phyloP scores from a whole-genome alignment of 306 rosid species.

The Citrullus mucosospermus region DNA sequence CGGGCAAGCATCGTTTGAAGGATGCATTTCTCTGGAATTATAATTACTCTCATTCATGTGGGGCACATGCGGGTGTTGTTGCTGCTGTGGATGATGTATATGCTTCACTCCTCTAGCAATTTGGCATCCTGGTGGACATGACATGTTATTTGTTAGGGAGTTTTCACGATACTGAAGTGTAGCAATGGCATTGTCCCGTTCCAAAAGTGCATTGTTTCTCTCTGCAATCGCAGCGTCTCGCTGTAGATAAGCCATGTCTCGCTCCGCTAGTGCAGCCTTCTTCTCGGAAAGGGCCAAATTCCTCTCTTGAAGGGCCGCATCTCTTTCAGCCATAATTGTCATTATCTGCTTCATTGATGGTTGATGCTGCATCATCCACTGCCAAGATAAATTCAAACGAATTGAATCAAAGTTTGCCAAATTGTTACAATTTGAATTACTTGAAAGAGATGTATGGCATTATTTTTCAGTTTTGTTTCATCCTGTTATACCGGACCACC shows the following conservation, averaged over 20 bases:
- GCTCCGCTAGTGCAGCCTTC: conserved; percentile 76
- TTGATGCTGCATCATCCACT: conserved; percentile 98
- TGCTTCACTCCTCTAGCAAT: conserved; percentile 95
- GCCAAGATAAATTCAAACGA: conserved; percentile 13
- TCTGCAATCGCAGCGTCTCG: conserved; percentile 85
- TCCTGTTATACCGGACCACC: conserved; percentile 64
- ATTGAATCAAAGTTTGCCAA: not conserved
- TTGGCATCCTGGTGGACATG: conserved; percentile 97
- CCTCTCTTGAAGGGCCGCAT: conserved; percentile 85
- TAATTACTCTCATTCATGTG: conserved; percentile 61
- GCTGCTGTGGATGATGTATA: conserved; percentile 60
- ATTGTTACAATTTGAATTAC: not conserved
- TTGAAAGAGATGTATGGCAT: not conserved
- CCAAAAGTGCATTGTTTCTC: conserved; percentile 65
- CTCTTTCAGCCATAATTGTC: conserved; percentile 87
- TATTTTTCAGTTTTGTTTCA: not conserved
- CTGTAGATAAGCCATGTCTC: conserved; percentile 84
- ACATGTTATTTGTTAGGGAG: conserved; percentile 35
- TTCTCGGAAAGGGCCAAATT: conserved; percentile 88
- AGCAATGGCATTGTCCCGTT: conserved; percentile 82
- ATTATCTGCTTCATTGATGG: conserved; percentile 96
- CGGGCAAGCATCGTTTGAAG: conserved; percentile 38
- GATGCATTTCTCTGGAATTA: conserved; percentile 45
- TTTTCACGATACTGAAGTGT: conserved; percentile 75
- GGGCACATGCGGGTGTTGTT: conserved; percentile 30